Evolutionary conservation across 345 rosid species (phyloP).

Genomic region (Eucalyptus erythrocorys): DNA sequence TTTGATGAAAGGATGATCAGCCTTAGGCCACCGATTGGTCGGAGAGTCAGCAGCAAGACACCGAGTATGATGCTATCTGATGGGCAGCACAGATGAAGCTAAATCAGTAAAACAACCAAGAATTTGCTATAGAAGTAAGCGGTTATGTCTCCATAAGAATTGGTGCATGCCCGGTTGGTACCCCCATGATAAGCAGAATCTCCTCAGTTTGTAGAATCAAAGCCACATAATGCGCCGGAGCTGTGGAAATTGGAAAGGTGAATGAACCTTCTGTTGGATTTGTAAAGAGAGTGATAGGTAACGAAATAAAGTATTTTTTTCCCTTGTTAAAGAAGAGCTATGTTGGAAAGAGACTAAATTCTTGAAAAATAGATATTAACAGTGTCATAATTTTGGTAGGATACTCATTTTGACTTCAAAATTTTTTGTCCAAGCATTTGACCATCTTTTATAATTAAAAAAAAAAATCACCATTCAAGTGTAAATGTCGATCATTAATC

Average conservation of each 20-base stretch:
- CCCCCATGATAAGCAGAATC: conserved; percentile 50
- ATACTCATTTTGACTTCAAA: too few species aligned
- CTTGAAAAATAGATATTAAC: rapidly evolving
- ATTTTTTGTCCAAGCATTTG: too few species aligned
- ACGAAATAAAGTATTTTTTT: neutral
- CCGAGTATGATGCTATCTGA: conserved; percentile 58
- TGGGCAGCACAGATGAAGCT: neutral
- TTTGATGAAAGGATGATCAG: conserved; percentile 38
- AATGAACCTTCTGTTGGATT: neutral
- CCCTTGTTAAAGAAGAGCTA: conserved; percentile 37
- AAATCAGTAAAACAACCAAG: neutral
- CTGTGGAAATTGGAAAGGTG: conserved; percentile 6
- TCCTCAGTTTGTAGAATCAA: conserved; percentile 44
- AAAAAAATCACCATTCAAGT: too few species aligned
- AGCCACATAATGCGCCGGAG: conserved; percentile 74
- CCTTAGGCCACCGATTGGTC: conserved; percentile 69
- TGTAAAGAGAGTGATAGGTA: neutral
- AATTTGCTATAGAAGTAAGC: neutral
- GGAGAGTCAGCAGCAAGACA: conserved; percentile 18
- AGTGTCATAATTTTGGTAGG: too few species aligned
- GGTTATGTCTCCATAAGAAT: neutral
- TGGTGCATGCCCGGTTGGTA: conserved; percentile 36
- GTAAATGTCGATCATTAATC: neutral
- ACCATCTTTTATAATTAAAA: too few species aligned
- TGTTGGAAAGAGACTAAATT: conserved; percentile 37